These are phyloP conservation scores for Aspergillus panamensis DNA, from an alignment of 495 filamentous ascomycete genomes.

Conservation along the genomic window DNA sequence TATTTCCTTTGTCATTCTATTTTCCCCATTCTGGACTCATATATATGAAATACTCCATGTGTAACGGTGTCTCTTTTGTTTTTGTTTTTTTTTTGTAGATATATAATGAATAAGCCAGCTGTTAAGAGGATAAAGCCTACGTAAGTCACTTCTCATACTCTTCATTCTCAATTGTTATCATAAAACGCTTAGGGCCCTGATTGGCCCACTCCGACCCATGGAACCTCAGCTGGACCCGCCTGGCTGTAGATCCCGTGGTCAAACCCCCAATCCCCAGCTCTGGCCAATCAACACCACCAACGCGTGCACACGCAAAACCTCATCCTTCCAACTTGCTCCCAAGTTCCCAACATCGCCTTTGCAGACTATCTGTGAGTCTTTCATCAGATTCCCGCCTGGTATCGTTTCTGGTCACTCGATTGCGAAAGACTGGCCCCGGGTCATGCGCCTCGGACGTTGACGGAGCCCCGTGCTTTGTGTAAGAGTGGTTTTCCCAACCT, in stretches of 20 bases:
- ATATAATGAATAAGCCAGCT: too few species aligned
- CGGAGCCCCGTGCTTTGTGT: constrained; percentile 16
- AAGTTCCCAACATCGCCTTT: constrained; percentile 6
- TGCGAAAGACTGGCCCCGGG: constrained; percentile 1
- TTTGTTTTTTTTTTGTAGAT: too few species aligned
- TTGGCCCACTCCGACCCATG: neutral
- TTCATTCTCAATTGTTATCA: too few species aligned
- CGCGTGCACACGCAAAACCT: constrained; percentile 18
- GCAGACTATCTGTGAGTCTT: constrained; percentile 5
- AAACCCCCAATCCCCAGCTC: constrained; percentile 5
- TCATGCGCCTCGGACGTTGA: constrained; percentile 22
- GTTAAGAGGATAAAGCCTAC: too few species aligned
- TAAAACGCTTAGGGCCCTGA: neutral
- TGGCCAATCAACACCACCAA: constrained; percentile 18
- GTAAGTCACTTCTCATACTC: too few species aligned
- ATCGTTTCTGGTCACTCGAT: constrained; percentile 7
- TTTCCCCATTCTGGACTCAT: too few species aligned
- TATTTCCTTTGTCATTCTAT: too few species aligned
- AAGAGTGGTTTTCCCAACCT: constrained; percentile 3
- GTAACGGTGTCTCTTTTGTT: too few species aligned
- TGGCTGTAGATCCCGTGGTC: constrained; percentile 14
- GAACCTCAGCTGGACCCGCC: neutral
- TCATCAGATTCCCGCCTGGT: constrained; percentile 13
- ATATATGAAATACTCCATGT: too few species aligned
- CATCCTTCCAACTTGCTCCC: constrained; percentile 21